Evolutionary conservation across 2,329 filamentous ascomycete species (phyloP).

Genomic region (Alternaria incomplexa): DNA sequence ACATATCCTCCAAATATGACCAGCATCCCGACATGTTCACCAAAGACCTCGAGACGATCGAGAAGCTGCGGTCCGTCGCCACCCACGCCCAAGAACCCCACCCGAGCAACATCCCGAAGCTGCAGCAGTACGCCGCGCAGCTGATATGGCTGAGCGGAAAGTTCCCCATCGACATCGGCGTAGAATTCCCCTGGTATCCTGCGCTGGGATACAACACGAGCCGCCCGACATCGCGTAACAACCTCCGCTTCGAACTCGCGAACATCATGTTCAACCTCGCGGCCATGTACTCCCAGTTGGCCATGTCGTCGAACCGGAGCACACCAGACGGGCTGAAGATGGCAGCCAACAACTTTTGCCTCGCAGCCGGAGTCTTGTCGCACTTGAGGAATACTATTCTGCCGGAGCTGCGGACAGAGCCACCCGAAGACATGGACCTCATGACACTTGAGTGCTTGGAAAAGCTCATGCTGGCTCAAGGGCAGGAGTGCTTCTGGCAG

Average conservation of each 20-base stretch:
- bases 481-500: constrained; percentile 97
- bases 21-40: constrained; percentile 98
- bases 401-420: constrained; percentile 80
- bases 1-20: constrained; percentile 98
- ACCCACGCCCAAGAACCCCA: constrained; percentile 89
- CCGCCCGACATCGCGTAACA: constrained; percentile 70
- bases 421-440: constrained; percentile 94
- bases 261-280: constrained; percentile 94
- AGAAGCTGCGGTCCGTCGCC: constrained; percentile 82
- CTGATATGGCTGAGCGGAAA: constrained; percentile 92
- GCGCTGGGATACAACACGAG: constrained; percentile 88
- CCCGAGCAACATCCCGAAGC: constrained; percentile 80
- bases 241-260: constrained; percentile 80
- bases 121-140: constrained; percentile 92
- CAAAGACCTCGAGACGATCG: constrained; percentile 85
- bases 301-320: constrained; percentile 76
- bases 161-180: constrained; percentile 95
- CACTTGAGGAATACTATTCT: constrained; percentile 79
- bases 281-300: constrained; percentile 91
- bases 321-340: constrained; percentile 83
- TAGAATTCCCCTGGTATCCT: constrained; percentile 96
- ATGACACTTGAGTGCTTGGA: constrained; percentile 83
- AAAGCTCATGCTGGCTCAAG: constrained; percentile 86
- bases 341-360: constrained; percentile 88
- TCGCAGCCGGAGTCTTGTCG: constrained; percentile 80